These are phyloP conservation scores for Hyparrhenia diplandra DNA, from an alignment of 176 grass and related monocot genomes.

Conservation along the genomic window DNA sequence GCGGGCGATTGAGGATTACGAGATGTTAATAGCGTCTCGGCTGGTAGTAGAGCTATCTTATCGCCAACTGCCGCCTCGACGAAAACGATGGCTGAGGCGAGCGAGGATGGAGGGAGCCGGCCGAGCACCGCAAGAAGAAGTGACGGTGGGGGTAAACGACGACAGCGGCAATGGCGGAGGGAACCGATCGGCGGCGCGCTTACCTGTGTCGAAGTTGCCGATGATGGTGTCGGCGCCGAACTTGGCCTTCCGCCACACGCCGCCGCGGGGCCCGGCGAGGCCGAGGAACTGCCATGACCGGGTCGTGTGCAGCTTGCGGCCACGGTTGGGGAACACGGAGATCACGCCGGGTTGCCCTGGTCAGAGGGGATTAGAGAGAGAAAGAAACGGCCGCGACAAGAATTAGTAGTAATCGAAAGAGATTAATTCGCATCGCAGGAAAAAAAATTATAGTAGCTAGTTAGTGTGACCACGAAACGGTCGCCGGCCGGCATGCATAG, in stretches of 20 bases:
- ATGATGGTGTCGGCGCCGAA: conserved; percentile 85
- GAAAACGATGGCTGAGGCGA: conserved; percentile 4
- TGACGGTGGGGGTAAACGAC: no score
- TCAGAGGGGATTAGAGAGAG: neutral
- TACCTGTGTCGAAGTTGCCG: conserved; percentile 94
- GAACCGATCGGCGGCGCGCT: neutral
- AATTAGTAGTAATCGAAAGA: neutral
- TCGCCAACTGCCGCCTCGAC: neutral
- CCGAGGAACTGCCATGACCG: conserved; percentile 91
- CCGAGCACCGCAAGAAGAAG: no score
- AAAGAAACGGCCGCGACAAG: neutral
- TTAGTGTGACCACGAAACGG: neutral
- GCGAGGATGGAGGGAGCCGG: no score
- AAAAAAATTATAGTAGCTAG: no score
- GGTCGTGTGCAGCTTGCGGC: conserved; percentile 72
- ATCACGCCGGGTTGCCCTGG: conserved; percentile 57
- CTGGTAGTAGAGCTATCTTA: conserved; percentile 13
- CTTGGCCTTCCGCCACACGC: conserved; percentile 53
- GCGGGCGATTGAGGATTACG: neutral
- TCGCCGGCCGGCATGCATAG: neutral
- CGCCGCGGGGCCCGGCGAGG: conserved; percentile 37
- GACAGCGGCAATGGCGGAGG: neutral
- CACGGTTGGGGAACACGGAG: conserved; percentile 84
- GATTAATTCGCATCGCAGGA: neutral
- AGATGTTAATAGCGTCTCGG: neutral